Percentiles rank a stretch among this genome's conserved stretches.
Evolutionary conservation across 2,329 filamentous ascomycete genomes (phyloP).

Genomic region (Mycogone perniciosa): DNA sequence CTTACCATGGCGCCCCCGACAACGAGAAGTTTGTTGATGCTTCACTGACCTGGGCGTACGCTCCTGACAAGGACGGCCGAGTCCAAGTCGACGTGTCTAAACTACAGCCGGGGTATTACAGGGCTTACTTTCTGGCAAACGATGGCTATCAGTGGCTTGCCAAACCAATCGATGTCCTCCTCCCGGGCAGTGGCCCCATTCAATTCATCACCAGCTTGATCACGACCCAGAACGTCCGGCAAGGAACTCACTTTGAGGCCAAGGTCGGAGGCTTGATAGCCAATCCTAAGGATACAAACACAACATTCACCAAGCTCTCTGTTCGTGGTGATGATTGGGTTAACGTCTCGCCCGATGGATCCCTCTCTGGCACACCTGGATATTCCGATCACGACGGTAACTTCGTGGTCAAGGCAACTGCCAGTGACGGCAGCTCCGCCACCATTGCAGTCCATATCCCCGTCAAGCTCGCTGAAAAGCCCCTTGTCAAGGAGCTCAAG

Average conservation of each 20-base stretch:
- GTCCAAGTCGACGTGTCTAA: slow-evolving; percentile 20
- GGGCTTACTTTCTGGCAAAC: slow-evolving; percentile 30
- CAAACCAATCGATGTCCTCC: slow-evolving; percentile 25
- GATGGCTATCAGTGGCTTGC: slow-evolving; percentile 32
- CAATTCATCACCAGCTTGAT: slow-evolving; percentile 25
- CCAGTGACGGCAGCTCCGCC: slow-evolving; percentile 20
- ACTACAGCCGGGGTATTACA: slow-evolving; percentile 27
- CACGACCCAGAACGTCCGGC: slow-evolving; percentile 31
- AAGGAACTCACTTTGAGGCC: slow-evolving; percentile 27
- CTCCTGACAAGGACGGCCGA: slow-evolving; percentile 21
- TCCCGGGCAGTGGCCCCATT: slow-evolving; percentile 18
- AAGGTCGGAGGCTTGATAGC: slow-evolving; percentile 28
- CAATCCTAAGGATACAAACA: slow-evolving; percentile 17
- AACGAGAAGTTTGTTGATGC: slow-evolving; percentile 23
- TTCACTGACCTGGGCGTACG: slow-evolving; percentile 30
- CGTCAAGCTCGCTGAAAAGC: slow-evolving; percentile 19
- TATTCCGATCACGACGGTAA: slow-evolving; percentile 14
- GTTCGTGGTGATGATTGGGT: slow-evolving; percentile 25
- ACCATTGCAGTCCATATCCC: slow-evolving; percentile 27
- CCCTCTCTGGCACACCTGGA: slow-evolving; percentile 30
- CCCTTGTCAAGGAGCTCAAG: slow-evolving; percentile 28
- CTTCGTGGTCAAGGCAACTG: slow-evolving; percentile 24
- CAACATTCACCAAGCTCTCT: slow-evolving; percentile 23
- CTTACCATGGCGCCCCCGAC: slow-evolving; percentile 28
- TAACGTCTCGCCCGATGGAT: slow-evolving; percentile 25